Base-by-base conservation (phyloP, 2,329 filamentous ascomycete genomes). In the Colletotrichum musicola region DNA sequence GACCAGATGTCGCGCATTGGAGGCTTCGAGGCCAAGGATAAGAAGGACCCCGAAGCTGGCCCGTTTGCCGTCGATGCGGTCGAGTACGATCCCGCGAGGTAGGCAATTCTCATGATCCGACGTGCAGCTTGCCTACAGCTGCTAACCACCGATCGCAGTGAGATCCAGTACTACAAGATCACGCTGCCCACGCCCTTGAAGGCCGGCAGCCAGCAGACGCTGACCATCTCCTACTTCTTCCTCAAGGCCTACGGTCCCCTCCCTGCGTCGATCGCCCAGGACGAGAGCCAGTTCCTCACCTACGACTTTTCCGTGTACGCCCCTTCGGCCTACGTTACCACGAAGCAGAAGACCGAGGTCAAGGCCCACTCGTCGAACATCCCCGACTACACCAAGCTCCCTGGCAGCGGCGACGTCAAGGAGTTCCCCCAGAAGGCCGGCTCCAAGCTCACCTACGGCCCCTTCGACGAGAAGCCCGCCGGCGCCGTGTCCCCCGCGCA, bases 341-440 rank as follows among this genome's bases (percentile, higher is more conserved):
- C 88, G 75, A 97, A 97, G 84, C 96, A 99, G 80, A 98, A 98
- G 89, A 98, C 96, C 46, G 97, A 98, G 81, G 82, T 99, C 81
- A 98, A 98, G 84, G 90, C 97, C 74, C 88, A 93, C 55, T 92
- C 89, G 62, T 83, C 87, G 71, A 91, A 93, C 74, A 87, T 97
- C 30, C 92, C 94, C 65, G 94, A 98, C 77, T 97, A 93, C 81
- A 97, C 94, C 62, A 90, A 88, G 71, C 86, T 97, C 18, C 85
- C 87, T 20, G 88, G 86, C 53, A 77, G 68, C 58, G 88, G 87
- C 50, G 85, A 88, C 62, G 89, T 92, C 73, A 76, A 79, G 30
- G 83, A 86, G 72, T 88, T 85, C 72, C 94, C 95, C 1, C 87
- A 93, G 78, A 95, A 93, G 83, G 90, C 94, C 81, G 96, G 96